phyloP scores from a whole-genome alignment of 2,329 filamentous ascomycete species.

The Xylaria sp. region DNA sequence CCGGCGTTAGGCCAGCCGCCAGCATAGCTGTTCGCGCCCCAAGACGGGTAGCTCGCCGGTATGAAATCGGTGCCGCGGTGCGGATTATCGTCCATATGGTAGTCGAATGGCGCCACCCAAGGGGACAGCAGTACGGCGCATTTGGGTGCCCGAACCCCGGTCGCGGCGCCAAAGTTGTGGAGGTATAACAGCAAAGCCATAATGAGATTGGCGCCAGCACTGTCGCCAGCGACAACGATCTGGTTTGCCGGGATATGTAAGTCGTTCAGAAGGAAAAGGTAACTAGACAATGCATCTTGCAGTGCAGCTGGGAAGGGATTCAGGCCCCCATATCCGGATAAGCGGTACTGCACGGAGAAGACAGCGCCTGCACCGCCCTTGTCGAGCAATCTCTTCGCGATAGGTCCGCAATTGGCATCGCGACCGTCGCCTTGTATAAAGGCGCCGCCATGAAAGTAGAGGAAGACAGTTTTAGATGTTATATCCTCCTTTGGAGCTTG shows the following conservation, averaged over 20 bases:
- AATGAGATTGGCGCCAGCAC: conserved; percentile 59
- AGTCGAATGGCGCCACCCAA: conserved; percentile 44
- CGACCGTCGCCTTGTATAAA: conserved; percentile 46
- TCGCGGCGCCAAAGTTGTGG: conserved; percentile 50
- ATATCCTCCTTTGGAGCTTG: conserved; percentile 7
- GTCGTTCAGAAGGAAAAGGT: conserved; percentile 56
- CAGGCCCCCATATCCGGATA: conserved; percentile 53
- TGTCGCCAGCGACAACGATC: conserved; percentile 60
- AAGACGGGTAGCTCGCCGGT: conserved; percentile 51
- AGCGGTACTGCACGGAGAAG: conserved; percentile 60
- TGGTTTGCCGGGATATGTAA: conserved; percentile 52
- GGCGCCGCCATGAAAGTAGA: conserved; percentile 45
- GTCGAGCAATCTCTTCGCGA: conserved; percentile 49
- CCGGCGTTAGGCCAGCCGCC: conserved; percentile 29
- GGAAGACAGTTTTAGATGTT: conserved; percentile 31
- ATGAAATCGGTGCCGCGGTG: conserved; percentile 54
- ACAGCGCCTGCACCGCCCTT: conserved; percentile 54
- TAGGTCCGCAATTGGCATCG: conserved; percentile 18
- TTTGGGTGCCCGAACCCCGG: conserved; percentile 23
- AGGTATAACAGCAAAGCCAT: conserved; percentile 59
- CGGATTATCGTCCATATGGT: conserved; percentile 24
- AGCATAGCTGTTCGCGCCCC: conserved; percentile 55
- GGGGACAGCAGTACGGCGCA: conserved; percentile 53
- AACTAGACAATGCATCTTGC: conserved; percentile 60
- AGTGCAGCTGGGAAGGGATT: conserved; percentile 60